Conservation (phyloP, 345 rosid genomes). For the Eucalyptus regnans region DNA sequence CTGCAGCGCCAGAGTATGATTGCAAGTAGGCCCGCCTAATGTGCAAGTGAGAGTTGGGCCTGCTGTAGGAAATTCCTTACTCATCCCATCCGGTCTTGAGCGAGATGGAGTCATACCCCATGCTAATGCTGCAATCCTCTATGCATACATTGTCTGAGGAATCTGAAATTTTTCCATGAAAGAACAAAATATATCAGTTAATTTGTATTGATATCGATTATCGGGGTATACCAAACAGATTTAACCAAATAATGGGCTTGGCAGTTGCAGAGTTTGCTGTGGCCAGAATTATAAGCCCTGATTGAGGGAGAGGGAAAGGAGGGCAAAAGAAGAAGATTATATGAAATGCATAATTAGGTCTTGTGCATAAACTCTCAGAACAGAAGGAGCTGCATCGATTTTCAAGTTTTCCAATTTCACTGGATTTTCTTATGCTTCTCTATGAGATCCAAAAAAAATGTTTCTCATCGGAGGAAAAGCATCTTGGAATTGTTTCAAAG, state of each 20-base stretch:
- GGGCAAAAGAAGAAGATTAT: not conserved
- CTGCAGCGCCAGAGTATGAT: conserved; percentile 57
- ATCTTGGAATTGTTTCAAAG: not conserved
- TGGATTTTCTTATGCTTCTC: not conserved
- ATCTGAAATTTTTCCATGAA: conserved; percentile 22
- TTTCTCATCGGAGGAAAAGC: not conserved
- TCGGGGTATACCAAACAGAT: not conserved
- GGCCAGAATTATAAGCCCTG: not conserved
- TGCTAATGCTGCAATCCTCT: conserved; percentile 57
- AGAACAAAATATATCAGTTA: not conserved
- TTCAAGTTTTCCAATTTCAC: not conserved
- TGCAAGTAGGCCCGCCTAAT: conserved; percentile 51
- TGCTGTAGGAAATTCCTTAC: conserved; percentile 63
- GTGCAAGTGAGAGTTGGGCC: conserved; percentile 44
- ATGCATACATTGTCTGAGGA: conserved; percentile 79
- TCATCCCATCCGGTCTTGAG: conserved; percentile 95
- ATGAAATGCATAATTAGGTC: not conserved
- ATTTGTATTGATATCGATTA: not conserved
- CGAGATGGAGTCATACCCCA: conserved; percentile 69
- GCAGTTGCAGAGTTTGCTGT: not conserved
- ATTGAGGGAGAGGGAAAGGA: not conserved
- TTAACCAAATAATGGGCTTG: not conserved
- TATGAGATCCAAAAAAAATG: not conserved
- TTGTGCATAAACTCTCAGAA: not conserved
- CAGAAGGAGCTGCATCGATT: not conserved